Evolutionary conservation across 257 asterid species (phyloP).

Genomic region (Solanum pennellii): DNA sequence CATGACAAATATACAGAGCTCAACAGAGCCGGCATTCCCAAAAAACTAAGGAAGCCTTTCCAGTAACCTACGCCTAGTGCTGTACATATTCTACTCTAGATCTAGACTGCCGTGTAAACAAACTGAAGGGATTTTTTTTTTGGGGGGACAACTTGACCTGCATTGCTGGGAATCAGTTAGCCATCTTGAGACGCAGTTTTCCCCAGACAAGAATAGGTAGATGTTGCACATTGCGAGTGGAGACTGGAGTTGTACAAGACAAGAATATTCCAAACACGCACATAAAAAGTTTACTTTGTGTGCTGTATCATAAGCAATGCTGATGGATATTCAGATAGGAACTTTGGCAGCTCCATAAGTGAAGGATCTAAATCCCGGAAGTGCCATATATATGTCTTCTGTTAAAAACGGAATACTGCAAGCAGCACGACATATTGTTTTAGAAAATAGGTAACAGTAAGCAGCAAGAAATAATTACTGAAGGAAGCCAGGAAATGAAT

Average conservation of each 20-base stretch:
- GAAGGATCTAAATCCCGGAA: constrained; percentile 77
- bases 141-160: neutral
- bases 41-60: constrained; percentile 11
- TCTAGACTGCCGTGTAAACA: constrained; percentile 20
- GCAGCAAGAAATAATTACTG: neutral
- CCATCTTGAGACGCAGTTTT: constrained; percentile 7
- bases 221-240: neutral
- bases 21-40: constrained; percentile 24
- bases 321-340: constrained; percentile 64
- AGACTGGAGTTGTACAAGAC: neutral
- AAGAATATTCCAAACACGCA: neutral
- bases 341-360: constrained; percentile 56
- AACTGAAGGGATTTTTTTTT: neutral
- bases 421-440: neutral
- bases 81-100: constrained; percentile 28
- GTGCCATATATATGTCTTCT: constrained; percentile 96
- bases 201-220: neutral
- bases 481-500: neutral
- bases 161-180: neutral
- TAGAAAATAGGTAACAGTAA: neutral
- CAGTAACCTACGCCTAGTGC: constrained; percentile 12
- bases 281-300: constrained; percentile 16
- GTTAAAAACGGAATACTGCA: constrained; percentile 96
- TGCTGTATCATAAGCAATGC: constrained; percentile 47
- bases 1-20: constrained; percentile 24